Evolutionary conservation across 2,329 filamentous ascomycete species (phyloP), one percentile per base, ranked within the genome.

Genomic region (Fusarium lyarnte): DNA sequence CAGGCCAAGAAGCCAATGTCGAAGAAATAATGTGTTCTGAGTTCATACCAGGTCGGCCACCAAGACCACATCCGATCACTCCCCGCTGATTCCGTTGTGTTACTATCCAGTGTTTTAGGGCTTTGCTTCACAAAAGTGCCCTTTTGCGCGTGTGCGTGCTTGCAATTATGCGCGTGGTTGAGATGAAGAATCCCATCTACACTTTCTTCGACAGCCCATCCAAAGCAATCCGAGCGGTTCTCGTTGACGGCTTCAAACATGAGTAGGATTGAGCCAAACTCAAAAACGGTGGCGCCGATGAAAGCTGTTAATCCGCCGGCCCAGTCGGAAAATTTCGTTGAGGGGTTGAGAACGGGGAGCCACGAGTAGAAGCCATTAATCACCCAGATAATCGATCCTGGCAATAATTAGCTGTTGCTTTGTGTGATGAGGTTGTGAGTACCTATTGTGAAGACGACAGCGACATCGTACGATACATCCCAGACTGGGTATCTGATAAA

Each of bases 211-310:
- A 93, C 74, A 0, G 90, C 91, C 90, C 90, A 93, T 7, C 91
- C 91, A 77, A 93, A 93, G 78, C 91, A 93, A 17, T 87, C 89
- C 0, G 86, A 82, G 17, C 87, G 83, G 74, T 92, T 89, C 75
- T 90, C 89, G 77, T 93, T 93, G n/a, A 92, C 84, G 7, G 91
- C 91, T 78, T 93, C 91, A 4, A 92, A 81, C 79, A 93, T 84
- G 31, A 93, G 82, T 4, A 93, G 79, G 3, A 92, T 76, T 39
- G 88, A 89, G 1, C 90, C 91, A 8, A 91, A 59, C 72, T 91
- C 89, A 77, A 93, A 93, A 11, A 93, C 81, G 1, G 89, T 91
- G 0, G 90, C 90, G 8, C 91, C 91, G n/a, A 93, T 84, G 74
- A 92, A 89, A 0, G 89, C 90, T 0, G 87, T 89, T 27, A 91